A percentile compares a stretch with the other conserved stretches of the same genome.
phyloP scores from a whole-genome alignment of 2,329 filamentous ascomycete species.

The Pseudogymnoascus sp. region DNA sequence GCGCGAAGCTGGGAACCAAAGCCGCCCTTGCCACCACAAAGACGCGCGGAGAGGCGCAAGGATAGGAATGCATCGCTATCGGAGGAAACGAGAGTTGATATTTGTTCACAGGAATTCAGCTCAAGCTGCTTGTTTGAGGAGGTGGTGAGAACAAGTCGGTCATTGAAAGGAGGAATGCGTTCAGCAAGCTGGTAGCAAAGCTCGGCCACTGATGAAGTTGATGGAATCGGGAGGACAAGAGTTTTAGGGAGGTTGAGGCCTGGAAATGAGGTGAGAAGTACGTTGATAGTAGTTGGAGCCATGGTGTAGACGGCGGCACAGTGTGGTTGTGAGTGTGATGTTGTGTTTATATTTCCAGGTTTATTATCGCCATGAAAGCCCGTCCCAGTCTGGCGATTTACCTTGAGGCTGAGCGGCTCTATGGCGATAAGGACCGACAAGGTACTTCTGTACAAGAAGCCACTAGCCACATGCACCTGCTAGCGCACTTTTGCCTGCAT shows the following conservation, averaged over 20 bases:
- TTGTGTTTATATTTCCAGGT: background rate
- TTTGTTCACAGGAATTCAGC: constrained; percentile 42
- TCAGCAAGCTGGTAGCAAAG: constrained; percentile 57
- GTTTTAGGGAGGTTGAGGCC: constrained; percentile 80
- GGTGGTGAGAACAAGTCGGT: constrained; percentile 72
- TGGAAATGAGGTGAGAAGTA: constrained; percentile 77
- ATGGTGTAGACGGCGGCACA: constrained; percentile 34
- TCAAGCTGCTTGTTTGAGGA: constrained; percentile 66
- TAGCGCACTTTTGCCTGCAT: background rate
- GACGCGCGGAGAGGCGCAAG: constrained; percentile 68
- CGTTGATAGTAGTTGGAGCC: constrained; percentile 58
- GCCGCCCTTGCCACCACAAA: constrained; percentile 92
- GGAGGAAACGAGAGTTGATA: constrained; percentile 55
- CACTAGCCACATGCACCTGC: constrained; percentile 1
- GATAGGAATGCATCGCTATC: constrained; percentile 64
- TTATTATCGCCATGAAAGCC: background rate
- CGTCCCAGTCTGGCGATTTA: background rate
- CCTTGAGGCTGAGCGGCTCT: background rate
- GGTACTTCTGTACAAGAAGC: background rate
- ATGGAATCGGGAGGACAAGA: constrained; percentile 64
- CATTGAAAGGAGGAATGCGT: constrained; percentile 50
- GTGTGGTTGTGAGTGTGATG: background rate
- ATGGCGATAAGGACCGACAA: constrained; percentile 8
- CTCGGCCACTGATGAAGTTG: constrained; percentile 58
- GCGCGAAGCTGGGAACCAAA: constrained; percentile 96